These are phyloP conservation scores for Trypanosoma cruzi DNA, from an alignment of 208 protist species.

Conservation along the genomic window DNA sequence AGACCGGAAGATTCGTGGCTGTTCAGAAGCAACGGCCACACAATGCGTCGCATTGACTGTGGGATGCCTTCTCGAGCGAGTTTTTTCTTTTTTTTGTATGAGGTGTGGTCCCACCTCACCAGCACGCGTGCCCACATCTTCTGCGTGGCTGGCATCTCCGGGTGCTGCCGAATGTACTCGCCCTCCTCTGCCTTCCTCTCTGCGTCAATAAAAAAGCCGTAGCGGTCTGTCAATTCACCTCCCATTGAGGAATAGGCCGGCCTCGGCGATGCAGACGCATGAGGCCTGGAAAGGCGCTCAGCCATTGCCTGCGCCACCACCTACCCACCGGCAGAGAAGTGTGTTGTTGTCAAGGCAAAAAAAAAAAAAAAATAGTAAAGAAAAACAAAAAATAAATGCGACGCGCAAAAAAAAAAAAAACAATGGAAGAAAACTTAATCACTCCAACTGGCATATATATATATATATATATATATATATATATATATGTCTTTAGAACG, in stretches of 20 bases:
- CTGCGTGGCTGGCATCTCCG: conserved; percentile 5
- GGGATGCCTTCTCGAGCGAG: conserved; percentile 80
- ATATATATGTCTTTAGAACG: neutral
- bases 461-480: no score
- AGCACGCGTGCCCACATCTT: conserved; percentile 40
- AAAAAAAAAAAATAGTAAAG: no score
- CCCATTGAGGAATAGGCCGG: neutral
- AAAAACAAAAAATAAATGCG: no score
- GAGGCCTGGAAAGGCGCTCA: neutral
- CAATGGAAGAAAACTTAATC: neutral
- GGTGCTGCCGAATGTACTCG: conserved; percentile 21
- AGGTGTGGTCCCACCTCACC: conserved; percentile 33
- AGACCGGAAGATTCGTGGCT: conserved; percentile 25
- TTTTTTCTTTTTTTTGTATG: conserved; percentile 41
- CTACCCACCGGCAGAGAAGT: neutral
- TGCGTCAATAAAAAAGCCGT: conserved; percentile 68
- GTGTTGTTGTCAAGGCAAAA: no score
- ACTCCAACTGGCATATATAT: neutral
- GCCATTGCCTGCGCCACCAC: neutral
- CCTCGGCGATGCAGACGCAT: neutral
- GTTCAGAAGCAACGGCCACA: conserved; percentile 76
- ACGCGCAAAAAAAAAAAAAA: no score
- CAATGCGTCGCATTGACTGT: conserved; percentile 40
- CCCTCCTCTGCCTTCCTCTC: conserved; percentile 77
- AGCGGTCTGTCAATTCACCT: conserved; percentile 51